phyloP scores from a whole-genome alignment of 2,329 filamentous ascomycete genomes.

The Penicillium italicum region DNA sequence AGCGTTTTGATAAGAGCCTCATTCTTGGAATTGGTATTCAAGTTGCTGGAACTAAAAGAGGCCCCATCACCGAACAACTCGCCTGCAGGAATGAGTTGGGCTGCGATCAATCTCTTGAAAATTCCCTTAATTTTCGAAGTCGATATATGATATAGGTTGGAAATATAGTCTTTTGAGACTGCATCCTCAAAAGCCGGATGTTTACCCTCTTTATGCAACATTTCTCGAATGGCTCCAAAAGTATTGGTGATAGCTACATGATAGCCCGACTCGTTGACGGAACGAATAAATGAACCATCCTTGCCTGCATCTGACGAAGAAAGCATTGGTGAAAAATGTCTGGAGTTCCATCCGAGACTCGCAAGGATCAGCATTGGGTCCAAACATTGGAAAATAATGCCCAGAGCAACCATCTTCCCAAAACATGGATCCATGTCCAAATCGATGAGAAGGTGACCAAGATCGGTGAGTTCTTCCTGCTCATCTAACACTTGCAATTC shows the following conservation, averaged over 20 bases:
- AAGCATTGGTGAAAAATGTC: constrained; percentile 21
- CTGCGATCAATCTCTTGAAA: not conserved
- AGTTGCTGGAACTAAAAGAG: constrained; percentile 28
- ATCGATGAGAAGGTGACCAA: constrained; percentile 45
- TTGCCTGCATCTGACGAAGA: not conserved
- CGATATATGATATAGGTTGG: not conserved
- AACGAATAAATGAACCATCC: not conserved
- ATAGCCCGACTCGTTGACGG: constrained; percentile 39
- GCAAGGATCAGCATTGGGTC: constrained; percentile 50
- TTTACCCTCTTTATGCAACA: not conserved
- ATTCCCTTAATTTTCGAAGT: not conserved
- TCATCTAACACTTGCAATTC: constrained; percentile 44
- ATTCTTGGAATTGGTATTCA: constrained; percentile 48
- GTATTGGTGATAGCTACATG: constrained; percentile 47
- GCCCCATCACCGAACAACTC: not conserved
- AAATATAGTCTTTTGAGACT: not conserved
- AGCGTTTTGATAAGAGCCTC: constrained; percentile 47
- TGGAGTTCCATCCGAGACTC: constrained; percentile 31
- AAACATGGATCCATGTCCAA: constrained; percentile 45
- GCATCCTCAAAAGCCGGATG: not conserved
- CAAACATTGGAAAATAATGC: constrained; percentile 51
- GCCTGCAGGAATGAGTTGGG: not conserved
- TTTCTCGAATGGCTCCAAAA: constrained; percentile 23
- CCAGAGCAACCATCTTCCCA: constrained; percentile 51
- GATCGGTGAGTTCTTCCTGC: constrained; percentile 43